Evolutionary conservation across 352 stramenopile species (phyloP).

Genomic region (Globisporangium alternatum): DNA sequence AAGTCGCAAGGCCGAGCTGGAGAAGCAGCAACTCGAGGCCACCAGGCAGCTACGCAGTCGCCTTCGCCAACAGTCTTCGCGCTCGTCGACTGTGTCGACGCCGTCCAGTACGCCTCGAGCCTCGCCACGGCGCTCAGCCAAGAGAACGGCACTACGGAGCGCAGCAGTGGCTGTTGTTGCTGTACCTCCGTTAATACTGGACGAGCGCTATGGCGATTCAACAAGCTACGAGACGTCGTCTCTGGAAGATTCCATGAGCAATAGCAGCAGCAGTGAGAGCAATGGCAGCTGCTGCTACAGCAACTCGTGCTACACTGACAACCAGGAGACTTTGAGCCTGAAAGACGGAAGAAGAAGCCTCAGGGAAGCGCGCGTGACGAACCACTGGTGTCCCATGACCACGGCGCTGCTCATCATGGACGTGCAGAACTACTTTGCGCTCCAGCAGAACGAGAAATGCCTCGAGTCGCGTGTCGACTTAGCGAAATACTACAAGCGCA

Average conservation of each 20-base stretch:
- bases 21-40: conserved; percentile 46
- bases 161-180: background rate
- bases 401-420: conserved; percentile 64
- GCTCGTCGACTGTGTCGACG: conserved; percentile 7
- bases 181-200: background rate
- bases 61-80: conserved; percentile 24
- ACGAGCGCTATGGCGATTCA: background rate
- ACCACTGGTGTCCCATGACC: conserved; percentile 64
- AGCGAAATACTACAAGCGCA: conserved; percentile 40
- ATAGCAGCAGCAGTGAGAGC: background rate
- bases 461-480: conserved; percentile 17
- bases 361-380: conserved; percentile 13
- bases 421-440: conserved; percentile 67
- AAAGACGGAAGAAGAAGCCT: background rate
- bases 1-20: conserved; percentile 30
- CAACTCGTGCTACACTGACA: conserved; percentile 3
- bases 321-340: conserved; percentile 13
- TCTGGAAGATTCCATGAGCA: background rate
- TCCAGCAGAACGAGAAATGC: conserved; percentile 27
- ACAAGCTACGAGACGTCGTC: conserved; percentile 8
- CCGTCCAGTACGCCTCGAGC: conserved; percentile 8
- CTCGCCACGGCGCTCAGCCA: background rate
- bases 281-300: conserved; percentile 4
- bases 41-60: conserved; percentile 51
- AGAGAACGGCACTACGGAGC: background rate